These are phyloP conservation scores for Eimeria falciformis DNA, from an alignment of 169 alveolate genomes.

Conservation along the genomic window DNA sequence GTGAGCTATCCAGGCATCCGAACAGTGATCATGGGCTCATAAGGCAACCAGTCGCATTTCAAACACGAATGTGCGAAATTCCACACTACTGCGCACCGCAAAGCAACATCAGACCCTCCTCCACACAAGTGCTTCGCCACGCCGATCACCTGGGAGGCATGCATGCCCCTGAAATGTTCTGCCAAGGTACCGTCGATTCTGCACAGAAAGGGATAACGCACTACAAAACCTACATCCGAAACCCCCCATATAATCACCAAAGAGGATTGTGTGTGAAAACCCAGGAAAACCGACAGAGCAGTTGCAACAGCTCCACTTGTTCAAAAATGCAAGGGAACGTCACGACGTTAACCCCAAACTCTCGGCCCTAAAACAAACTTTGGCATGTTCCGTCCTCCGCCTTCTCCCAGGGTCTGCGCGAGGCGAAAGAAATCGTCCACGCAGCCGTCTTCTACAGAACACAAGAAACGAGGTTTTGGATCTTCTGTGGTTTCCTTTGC, in stretches of 20 bases:
- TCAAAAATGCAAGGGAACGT: too few species aligned
- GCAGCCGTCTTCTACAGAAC: conserved; percentile 26
- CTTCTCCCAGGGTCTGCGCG: conserved; percentile 67
- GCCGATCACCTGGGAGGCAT: conserved; percentile 45
- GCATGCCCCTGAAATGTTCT: conserved; percentile 57
- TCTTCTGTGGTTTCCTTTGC: neutral
- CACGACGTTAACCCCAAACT: too few species aligned
- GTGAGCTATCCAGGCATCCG: too few species aligned
- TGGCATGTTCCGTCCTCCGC: conserved; percentile 68
- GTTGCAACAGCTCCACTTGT: neutral
- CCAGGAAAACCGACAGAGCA: neutral
- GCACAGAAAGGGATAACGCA: neutral
- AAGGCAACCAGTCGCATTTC: too few species aligned
- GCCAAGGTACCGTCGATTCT: conserved; percentile 50
- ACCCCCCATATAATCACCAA: neutral
- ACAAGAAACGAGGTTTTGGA: conserved; percentile 24
- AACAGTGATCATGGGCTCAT: too few species aligned
- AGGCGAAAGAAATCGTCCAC: conserved; percentile 63
- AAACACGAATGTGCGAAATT: neutral
- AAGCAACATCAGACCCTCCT: conserved; percentile 75
- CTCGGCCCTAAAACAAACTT: too few species aligned
- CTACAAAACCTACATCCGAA: neutral
- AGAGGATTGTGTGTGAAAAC: neutral
- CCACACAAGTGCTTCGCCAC: conserved; percentile 78
- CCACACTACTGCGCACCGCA: conserved; percentile 36